A percentile compares a stretch with the other conserved stretches of the same genome.
Conservation (phyloP, 176 grass and related monocot genomes). For the Saccharum officinarum region DNA sequence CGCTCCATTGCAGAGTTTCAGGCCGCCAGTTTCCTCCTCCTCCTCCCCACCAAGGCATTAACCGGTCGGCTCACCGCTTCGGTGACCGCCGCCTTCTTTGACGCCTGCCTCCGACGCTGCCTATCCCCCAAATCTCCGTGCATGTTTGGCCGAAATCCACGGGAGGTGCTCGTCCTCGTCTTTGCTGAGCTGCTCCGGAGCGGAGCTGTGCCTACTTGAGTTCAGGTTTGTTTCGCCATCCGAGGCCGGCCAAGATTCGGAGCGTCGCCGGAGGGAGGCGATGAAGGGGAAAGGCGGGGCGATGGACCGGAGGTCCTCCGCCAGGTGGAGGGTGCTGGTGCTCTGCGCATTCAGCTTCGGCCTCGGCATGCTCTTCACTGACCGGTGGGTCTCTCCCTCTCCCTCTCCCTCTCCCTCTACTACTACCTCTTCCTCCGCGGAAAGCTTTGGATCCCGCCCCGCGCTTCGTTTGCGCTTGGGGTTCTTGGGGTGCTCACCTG, state of each 20-base stretch:
- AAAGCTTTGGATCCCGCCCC: conserved; percentile 32
- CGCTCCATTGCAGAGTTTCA: conserved; percentile 31
- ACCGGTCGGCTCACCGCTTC: conserved; percentile 7
- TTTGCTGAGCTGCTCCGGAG: neutral
- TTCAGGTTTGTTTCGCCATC: conserved; percentile 2
- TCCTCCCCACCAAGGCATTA: neutral
- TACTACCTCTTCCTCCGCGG: neutral
- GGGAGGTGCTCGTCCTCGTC: neutral
- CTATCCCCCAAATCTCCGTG: neutral
- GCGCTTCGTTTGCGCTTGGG: neutral
- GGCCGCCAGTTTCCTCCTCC: conserved; percentile 22
- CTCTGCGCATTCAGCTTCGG: conserved; percentile 79
- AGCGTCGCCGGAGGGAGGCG: neutral
- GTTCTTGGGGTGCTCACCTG: neutral
- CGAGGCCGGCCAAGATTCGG: conserved; percentile 29
- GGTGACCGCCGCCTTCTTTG: conserved; percentile 38
- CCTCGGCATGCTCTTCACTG: conserved; percentile 84
- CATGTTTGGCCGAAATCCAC: conserved; percentile 16
- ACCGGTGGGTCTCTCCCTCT: conserved; percentile 48
- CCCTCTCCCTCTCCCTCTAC: neutral
- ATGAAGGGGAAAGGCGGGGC: conserved; percentile 62
- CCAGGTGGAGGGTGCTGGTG: conserved; percentile 64
- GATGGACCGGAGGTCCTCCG: conserved; percentile 53
- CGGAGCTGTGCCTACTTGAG: conserved; percentile 21
- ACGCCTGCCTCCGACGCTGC: conserved; percentile 1